Evolutionary conservation across 2,329 filamentous ascomycete species (phyloP).

Genomic region (Curvularia verruculosa): DNA sequence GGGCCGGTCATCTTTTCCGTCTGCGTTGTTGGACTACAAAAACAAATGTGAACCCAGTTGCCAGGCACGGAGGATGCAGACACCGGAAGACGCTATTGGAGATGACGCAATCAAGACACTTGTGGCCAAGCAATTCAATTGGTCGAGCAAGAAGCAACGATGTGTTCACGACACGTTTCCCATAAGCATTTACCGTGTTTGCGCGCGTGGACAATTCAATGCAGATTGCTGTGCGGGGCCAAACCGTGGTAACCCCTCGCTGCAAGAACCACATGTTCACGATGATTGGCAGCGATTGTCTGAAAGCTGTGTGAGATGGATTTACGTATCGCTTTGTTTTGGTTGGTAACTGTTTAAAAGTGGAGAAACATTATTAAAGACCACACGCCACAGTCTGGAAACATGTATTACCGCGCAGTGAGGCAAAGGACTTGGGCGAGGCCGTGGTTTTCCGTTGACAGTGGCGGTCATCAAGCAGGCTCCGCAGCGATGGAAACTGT

Average conservation of each 20-base stretch:
- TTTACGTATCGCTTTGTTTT: not conserved
- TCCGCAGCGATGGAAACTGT: not conserved
- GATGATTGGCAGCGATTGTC: not conserved
- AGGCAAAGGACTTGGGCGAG: not conserved
- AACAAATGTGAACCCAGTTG: not conserved
- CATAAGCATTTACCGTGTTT: not conserved
- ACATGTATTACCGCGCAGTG: not conserved
- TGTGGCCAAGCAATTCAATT: not conserved
- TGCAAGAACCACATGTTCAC: not conserved
- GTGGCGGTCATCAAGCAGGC: not conserved
- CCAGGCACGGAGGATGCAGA: not conserved
- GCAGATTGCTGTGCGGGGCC: conserved; percentile 1
- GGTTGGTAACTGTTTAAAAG: not conserved
- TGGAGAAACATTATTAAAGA: not conserved
- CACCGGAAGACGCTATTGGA: conserved; percentile 1
- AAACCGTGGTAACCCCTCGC: not conserved
- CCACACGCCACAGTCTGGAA: not conserved
- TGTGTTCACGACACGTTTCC: not conserved
- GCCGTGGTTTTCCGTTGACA: not conserved
- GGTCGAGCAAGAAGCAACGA: conserved; percentile 2
- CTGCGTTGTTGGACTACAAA: conserved; percentile 39
- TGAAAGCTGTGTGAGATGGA: not conserved
- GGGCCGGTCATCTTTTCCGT: conserved; percentile 28
- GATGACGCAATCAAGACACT: conserved; percentile 11
- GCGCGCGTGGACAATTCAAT: not conserved